These are phyloP conservation scores for Blechomonas ayalai DNA, from an alignment of 208 protist species.

Conservation along the genomic window DNA sequence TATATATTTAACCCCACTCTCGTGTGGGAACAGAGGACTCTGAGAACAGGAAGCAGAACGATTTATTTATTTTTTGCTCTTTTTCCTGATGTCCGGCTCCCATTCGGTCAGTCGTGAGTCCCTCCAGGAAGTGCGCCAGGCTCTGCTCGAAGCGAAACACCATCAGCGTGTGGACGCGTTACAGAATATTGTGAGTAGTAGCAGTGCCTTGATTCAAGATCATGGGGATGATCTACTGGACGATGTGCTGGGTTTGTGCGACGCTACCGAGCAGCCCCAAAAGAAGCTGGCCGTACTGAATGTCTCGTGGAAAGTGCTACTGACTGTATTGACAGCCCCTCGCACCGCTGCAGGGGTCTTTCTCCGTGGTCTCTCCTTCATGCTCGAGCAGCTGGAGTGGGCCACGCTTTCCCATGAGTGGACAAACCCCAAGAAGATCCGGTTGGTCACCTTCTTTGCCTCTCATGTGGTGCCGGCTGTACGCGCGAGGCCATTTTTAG, in stretches of 20 bases:
- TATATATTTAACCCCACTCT: conserved; percentile 1
- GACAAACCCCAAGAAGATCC: conserved; percentile 41
- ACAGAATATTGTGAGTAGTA: conserved; percentile 12
- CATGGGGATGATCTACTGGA: conserved; percentile 28
- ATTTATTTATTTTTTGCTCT: conserved; percentile 8
- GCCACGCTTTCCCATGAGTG: conserved; percentile 71
- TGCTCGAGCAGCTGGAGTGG: conserved; percentile 51
- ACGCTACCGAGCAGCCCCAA: conserved; percentile 9
- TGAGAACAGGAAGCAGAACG: too few species aligned
- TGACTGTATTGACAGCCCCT: conserved; percentile 24
- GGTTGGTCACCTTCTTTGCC: conserved; percentile 57
- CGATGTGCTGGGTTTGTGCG: conserved; percentile 31
- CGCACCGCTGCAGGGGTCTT: conserved; percentile 13
- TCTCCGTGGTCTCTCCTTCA: conserved; percentile 22
- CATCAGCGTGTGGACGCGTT: conserved; percentile 3
- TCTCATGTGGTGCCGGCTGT: conserved; percentile 54
- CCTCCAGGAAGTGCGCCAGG: conserved; percentile 1
- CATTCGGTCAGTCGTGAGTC: conserved; percentile 1
- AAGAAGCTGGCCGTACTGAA: conserved; percentile 47
- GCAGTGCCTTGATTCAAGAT: conserved; percentile 9
- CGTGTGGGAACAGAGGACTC: not conserved
- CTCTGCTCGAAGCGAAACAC: not conserved
- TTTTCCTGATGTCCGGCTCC: not conserved
- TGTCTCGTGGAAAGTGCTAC: conserved; percentile 60
- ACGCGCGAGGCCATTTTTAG: conserved; percentile 31